A percentile compares a stretch with the other conserved stretches of the same genome.
Evolutionary conservation across 2,329 filamentous ascomycete species (phyloP).

Genomic region (Macrophomina pseudophaseolina): DNA sequence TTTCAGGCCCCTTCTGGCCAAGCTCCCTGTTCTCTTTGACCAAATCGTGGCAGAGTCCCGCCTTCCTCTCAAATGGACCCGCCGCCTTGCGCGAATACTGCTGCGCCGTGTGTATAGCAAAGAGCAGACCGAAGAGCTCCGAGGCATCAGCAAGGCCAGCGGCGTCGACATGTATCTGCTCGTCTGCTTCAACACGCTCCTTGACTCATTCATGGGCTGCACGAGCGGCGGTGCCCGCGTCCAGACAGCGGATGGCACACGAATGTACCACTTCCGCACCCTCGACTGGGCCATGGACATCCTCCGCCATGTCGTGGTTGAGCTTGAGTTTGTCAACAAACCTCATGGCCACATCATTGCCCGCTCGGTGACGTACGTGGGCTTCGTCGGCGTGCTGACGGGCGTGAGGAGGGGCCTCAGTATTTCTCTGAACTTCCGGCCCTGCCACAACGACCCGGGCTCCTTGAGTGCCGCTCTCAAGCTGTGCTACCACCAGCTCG

Average conservation of each 20-base stretch:
- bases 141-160: conserved; percentile 58
- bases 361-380: conserved; percentile 56
- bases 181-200: conserved; percentile 65
- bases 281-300: conserved; percentile 55
- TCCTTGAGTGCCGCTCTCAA: conserved; percentile 40
- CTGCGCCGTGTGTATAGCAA: conserved; percentile 57
- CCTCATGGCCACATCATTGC: conserved; percentile 48
- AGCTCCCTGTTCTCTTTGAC: conserved; percentile 58
- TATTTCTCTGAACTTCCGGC: conserved; percentile 58
- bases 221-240: conserved; percentile 60
- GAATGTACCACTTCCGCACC: conserved; percentile 62
- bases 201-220: conserved; percentile 69
- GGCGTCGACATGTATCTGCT: conserved; percentile 64
- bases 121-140: conserved; percentile 67
- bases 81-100: conserved; percentile 50
- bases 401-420: conserved; percentile 55
- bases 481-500: conserved; percentile 55
- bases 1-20: conserved; percentile 51
- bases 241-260: conserved; percentile 26
- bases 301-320: conserved; percentile 49
- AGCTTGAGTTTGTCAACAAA: conserved; percentile 46
- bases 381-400: conserved; percentile 58
- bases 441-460: conserved; percentile 51
- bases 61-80: conserved; percentile 28
- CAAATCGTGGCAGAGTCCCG: conserved; percentile 47